Percentiles rank a stretch among this genome's conserved stretches.
Conservation (phyloP, 208 protist species). For the Balamuthia mandrillaris region DNA sequence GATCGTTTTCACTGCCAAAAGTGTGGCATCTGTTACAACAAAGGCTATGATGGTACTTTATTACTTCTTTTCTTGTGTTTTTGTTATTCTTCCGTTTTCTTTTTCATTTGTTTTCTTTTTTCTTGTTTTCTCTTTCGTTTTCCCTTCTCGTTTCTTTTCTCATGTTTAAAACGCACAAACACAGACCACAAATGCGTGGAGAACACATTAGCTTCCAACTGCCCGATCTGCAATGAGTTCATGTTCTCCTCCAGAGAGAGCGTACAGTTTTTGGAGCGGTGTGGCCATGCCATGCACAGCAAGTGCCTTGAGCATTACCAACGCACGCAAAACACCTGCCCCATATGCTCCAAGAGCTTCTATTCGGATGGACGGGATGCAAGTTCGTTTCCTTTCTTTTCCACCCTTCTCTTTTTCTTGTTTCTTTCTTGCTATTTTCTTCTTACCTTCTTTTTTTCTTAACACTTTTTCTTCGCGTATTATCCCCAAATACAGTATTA, state of each 20-base stretch:
- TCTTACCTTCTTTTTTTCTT: too few relatives aligned
- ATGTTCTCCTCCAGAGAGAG: slow-evolving; percentile 52
- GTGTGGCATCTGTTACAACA: slow-evolving; percentile 58
- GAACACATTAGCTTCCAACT: slow-evolving; percentile 52
- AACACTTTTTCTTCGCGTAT: too few relatives aligned
- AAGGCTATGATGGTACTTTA: background rate
- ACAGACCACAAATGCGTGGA: slow-evolving; percentile 55
- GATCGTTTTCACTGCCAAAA: slow-evolving; percentile 49
- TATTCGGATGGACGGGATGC: background rate
- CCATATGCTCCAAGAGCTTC: background rate
- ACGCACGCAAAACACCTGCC: background rate
- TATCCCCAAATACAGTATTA: too few relatives aligned
- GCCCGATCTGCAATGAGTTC: slow-evolving; percentile 56
- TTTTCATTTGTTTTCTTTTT: too few relatives aligned
- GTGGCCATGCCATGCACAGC: slow-evolving; percentile 34
- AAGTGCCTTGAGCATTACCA: background rate
- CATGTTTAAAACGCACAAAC: too few relatives aligned
- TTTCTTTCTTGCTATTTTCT: too few relatives aligned
- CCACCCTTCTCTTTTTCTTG: background rate
- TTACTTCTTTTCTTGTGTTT: background rate
- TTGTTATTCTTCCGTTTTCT: background rate
- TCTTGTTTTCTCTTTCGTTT: too few relatives aligned
- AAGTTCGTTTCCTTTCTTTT: background rate
- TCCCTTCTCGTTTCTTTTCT: too few relatives aligned
- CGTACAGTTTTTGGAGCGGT: background rate